Conservation (phyloP, 257 asterid species). For the Asclepias syriaca region DNA sequence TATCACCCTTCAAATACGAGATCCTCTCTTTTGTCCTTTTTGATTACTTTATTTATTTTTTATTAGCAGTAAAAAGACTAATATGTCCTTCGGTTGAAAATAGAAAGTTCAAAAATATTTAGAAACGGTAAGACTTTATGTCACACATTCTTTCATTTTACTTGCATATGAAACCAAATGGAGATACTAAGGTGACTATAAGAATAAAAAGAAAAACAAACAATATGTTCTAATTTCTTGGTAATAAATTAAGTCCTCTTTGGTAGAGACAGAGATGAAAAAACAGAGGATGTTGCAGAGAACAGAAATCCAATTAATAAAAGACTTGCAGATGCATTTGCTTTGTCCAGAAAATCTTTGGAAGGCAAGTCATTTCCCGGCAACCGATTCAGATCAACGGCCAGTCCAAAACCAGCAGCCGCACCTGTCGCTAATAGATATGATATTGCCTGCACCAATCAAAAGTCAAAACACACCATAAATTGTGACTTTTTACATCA, state of each 20-base stretch:
- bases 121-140: no score
- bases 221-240: no score
- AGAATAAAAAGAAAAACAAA: no score
- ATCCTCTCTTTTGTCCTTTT: no score
- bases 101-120: no score
- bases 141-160: no score
- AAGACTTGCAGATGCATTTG: conserved; percentile 35
- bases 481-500: no score
- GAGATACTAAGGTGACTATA: no score
- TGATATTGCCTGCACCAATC: conserved; percentile 25
- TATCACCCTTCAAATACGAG: not conserved
- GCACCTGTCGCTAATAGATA: conserved; percentile 43
- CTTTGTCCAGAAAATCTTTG: conserved; percentile 28
- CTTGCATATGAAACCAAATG: no score
- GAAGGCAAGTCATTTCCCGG: not conserved
- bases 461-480: not conserved
- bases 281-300: conserved; percentile 34
- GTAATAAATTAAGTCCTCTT: not conserved
- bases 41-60: no score
- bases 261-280: conserved; percentile 14
- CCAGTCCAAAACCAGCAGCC: conserved; percentile 46
- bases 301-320: conserved; percentile 35
- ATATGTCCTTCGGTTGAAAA: no score
- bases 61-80: no score
- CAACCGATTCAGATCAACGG: conserved; percentile 34